Evolutionary conservation across 116 monocot genomes (phyloP).

Genomic region (Zostera marina): DNA sequence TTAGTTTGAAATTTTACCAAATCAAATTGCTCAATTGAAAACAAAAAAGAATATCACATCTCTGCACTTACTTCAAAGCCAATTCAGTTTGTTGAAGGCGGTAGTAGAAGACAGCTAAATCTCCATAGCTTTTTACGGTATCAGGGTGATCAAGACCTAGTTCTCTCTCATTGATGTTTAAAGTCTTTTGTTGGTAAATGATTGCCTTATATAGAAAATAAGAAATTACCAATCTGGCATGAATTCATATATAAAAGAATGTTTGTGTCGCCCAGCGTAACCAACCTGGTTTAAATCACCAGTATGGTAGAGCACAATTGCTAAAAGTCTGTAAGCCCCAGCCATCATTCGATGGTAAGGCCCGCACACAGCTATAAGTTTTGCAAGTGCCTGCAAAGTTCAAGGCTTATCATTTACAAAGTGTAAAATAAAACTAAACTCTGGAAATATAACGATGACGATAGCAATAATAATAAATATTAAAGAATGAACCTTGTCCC

Average conservation of each 20-base stretch:
- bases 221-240: not conserved
- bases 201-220: conserved; percentile 39
- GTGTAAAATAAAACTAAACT: too few relatives aligned
- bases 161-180: conserved; percentile 98
- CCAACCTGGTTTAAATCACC: conserved; percentile 95
- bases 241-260: too few relatives aligned
- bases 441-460: too few relatives aligned
- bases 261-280: not conserved
- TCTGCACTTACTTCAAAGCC: conserved; percentile 63
- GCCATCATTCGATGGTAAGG: conserved; percentile 98
- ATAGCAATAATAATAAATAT: not conserved
- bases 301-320: conserved; percentile 94
- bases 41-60: not conserved
- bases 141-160: conserved; percentile 98
- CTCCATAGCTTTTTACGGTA: conserved; percentile 99
- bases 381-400: conserved; percentile 62
- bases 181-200: conserved; percentile 94
- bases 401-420: not conserved
- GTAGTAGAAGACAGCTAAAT: conserved; percentile 98
- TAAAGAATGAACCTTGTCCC: conserved; percentile 56
- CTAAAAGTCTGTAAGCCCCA: conserved; percentile 94
- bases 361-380: conserved; percentile 95
- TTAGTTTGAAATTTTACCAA: not conserved
- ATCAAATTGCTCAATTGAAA: not conserved
- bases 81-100: conserved; percentile 94